A percentile compares a stretch with the other conserved stretches of the same genome.
Conservation (phyloP, 1,284 basidiomycete genomes). For the Apiotrichum akiyoshidainum region DNA sequence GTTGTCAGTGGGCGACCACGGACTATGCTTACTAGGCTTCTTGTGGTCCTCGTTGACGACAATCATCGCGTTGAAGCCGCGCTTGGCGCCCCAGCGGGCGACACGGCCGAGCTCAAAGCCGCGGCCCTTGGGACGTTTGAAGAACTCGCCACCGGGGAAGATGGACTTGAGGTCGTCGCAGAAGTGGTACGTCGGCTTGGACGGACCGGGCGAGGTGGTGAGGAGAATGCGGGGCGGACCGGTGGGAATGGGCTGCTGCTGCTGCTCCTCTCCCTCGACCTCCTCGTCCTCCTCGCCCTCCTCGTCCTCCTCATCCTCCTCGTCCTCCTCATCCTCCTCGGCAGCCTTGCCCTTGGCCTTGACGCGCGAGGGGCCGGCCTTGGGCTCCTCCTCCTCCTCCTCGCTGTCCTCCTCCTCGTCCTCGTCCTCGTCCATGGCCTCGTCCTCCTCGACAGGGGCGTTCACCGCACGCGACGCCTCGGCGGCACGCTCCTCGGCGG, state of each 20-base stretch:
- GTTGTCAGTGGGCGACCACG: constrained; percentile 10
- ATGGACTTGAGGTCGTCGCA: constrained; percentile 86
- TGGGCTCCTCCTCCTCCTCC: constrained; percentile 50
- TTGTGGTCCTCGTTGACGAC: constrained; percentile 95
- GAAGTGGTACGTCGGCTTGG: constrained; percentile 78
- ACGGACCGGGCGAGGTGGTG: constrained; percentile 84
- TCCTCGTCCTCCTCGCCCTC: constrained; percentile 28
- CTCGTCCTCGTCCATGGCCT: constrained; percentile 25
- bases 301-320: constrained; percentile 64
- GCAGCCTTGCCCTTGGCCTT: constrained; percentile 4
- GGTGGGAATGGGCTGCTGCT: constrained; percentile 47
- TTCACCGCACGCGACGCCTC: constrained; percentile 39
- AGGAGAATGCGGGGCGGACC: constrained; percentile 80
- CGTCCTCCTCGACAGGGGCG: constrained; percentile 21
- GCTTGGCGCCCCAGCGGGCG: constrained; percentile 85
- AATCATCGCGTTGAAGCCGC: constrained; percentile 77
- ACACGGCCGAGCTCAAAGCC: constrained; percentile 92
- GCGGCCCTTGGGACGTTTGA: constrained; percentile 82
- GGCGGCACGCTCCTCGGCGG: constrained; percentile 37
- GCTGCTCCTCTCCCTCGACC: constrained; percentile 20
- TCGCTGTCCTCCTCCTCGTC: constrained; percentile 53
- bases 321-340: constrained; percentile 23
- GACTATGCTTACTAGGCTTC: constrained; percentile 68
- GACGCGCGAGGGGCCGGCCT: constrained; percentile 46
- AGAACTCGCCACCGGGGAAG: constrained; percentile 92